Percentiles rank a stretch among this genome's conserved stretches.
Evolutionary conservation across 148 eudicot genomes (phyloP).

Genomic region (Pharnaceum exiguum): DNA sequence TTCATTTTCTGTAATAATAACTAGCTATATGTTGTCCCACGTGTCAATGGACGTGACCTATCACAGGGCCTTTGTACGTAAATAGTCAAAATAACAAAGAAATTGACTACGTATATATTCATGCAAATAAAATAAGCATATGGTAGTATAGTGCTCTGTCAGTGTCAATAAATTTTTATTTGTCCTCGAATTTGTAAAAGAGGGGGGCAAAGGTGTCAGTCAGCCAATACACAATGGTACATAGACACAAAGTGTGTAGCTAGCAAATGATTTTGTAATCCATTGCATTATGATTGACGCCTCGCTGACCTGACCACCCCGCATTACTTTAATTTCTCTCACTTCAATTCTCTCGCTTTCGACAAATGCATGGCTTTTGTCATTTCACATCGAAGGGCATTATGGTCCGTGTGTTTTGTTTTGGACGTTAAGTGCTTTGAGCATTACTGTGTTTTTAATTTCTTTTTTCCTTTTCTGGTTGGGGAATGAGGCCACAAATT

Average conservation of each 20-base stretch:
- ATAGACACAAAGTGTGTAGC: conserved; percentile 18
- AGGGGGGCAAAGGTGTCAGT: conserved; percentile 17
- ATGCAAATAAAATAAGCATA: not conserved
- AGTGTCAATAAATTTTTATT: not conserved
- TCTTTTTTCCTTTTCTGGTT: not conserved
- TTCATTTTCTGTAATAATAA: not conserved
- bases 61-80: conserved; percentile 19
- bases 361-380: not conserved
- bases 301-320: conserved; percentile 46
- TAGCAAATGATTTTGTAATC: conserved; percentile 78
- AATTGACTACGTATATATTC: conserved; percentile 9
- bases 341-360: too few species aligned
- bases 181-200: not conserved
- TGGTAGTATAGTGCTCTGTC: too few species aligned
- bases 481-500: conserved; percentile 20
- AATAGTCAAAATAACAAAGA: conserved; percentile 1
- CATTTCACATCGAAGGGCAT: conserved; percentile 8
- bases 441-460: conserved; percentile 2
- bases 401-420: too few species aligned
- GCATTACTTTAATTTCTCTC: not conserved
- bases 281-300: conserved; percentile 76
- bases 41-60: conserved; percentile 25
- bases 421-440: too few species aligned
- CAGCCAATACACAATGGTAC: not conserved
- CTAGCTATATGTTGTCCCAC: conserved; percentile 1